Base-by-base conservation (phyloP, 192 early-diverging fungal genomes). In the Backusella psychrophila region DNA sequence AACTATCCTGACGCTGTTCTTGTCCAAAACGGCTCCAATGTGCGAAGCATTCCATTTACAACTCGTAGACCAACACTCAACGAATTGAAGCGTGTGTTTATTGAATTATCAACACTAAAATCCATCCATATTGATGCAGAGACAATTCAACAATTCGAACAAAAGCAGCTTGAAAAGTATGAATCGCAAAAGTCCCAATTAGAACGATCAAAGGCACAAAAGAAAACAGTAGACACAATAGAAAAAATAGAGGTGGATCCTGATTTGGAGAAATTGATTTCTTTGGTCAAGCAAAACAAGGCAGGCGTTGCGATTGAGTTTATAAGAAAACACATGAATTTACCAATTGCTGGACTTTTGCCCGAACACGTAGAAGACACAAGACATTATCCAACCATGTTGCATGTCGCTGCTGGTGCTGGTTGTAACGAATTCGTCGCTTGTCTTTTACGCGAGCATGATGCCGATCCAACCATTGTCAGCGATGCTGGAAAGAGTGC, bases 341-440 rank as follows among this genome's bases (percentile, higher is more conserved):
- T 88, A 29, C 82, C 86, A 6, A 79, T 78, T 6, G 31, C 71
- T 3, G 33, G 77, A 19, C 72, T 77, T 0, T 38, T 83, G 6
- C 84, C 80, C 0, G 41, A 71, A 8, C 77, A 78, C 23, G 66
- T 81, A 17, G 86, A 88, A 36, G 87, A 86, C 42, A 83, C 73
- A 14, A 76, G 82, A 4, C 56, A 80, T 0, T 77, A 53, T 70
- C 87, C 91, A 0, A 92, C 93, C 0, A 83, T 96, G 9, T 80
- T 98, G 23, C 96, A 99, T 77, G 70, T 95, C 31, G 95, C 95
- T 0, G 78, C 95, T 6, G 53, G 69, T n/a, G 91, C 39, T 26
- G 70, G 91, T 0, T 90, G 91, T 52, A 52, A 78, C 0, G 86
- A 86, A 3, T 80, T 94, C 15, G 89, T 97, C 0, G 83, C 85